Base-by-base conservation (phyloP, 495 filamentous ascomycete species). In the Neurospora sp. region DNA sequence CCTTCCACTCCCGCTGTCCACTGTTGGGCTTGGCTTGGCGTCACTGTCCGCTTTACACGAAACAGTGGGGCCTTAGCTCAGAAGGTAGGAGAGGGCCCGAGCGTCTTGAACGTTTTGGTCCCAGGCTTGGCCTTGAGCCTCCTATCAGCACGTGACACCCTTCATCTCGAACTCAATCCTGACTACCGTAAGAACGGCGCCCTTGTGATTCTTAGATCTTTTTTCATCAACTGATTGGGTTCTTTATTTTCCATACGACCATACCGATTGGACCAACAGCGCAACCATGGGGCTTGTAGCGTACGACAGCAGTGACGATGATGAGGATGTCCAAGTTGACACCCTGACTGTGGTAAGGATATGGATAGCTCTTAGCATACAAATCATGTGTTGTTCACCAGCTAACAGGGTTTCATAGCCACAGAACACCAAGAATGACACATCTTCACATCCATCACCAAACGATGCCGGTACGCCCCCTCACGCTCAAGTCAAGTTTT, bases 261-360 rank as follows among this genome's bases (percentile, higher is more conserved):
- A 17, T 3, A 31, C 24, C 2, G 2, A 62, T 31, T 31, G 24
- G 2, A 34, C 3, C 9, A 21, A 19, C 4, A n/a, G 17, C 28
- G 39, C 5, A 69, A 73, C 7, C 0, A 94, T 94, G 92, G 86
- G 86, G 17, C 86, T 96, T 3, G 91, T 89, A 11, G 85, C 82
- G 69, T 96, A 96, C 80, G 90, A 88, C 37, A 94, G 92, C 81
- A 94, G 92, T 78, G 92, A 92, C 73, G 92, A 93, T 66, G 92
- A 93, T 43, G 89, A 91, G 43, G 83, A 84, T 70, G 80, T 81
- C 5, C 77, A 71, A 43, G 73, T 71, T 17, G 71, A 79, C 38
- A 21, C 70, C 10, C 45, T 38, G 19, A 24, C 39, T 9, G 38
- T 72, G 45, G 34, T 45, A 36, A 72, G 19, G 62, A 73, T 15